phyloP scores from a whole-genome alignment of 176 grass and related monocot species.

The Cocos nucifera region DNA sequence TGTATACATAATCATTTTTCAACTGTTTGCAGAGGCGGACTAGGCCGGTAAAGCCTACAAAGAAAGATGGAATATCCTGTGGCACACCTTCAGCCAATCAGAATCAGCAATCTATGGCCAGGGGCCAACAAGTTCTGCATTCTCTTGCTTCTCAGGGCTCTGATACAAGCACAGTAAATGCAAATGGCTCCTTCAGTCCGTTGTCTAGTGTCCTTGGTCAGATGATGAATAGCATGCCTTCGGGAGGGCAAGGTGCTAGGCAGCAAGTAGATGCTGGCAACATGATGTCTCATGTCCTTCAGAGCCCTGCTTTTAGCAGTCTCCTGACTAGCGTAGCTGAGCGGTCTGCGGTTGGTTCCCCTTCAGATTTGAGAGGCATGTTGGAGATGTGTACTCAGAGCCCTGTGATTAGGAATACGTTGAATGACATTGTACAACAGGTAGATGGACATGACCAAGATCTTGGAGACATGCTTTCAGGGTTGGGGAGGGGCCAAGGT shows the following conservation, averaged over 20 bases:
- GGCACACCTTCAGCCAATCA: constrained; percentile 27
- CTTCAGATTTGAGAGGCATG: constrained; percentile 48
- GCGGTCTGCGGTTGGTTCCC: constrained; percentile 46
- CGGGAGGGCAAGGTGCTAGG: constrained; percentile 25
- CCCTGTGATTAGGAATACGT: constrained; percentile 47
- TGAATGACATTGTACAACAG: constrained; percentile 62
- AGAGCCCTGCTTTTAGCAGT: constrained; percentile 47
- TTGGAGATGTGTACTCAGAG: constrained; percentile 64
- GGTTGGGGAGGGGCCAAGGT: constrained; percentile 39
- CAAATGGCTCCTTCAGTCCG: constrained; percentile 10
- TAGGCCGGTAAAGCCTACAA: constrained; percentile 22
- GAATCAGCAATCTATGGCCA: constrained; percentile 36
- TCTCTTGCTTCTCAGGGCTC: constrained; percentile 39
- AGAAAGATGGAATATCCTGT: constrained; percentile 15
- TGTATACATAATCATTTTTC: constrained; percentile 3
- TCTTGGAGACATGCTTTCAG: constrained; percentile 25
- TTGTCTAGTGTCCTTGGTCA: constrained; percentile 16
- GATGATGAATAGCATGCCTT: constrained; percentile 16
- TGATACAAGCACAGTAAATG: constrained; percentile 12
- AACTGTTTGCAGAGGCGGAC: constrained; percentile 36
- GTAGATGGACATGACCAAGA: constrained; percentile 43
- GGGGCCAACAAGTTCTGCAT: constrained; percentile 48
- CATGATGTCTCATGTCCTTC: constrained; percentile 71
- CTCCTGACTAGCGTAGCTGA: constrained; percentile 55
- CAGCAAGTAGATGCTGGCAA: constrained; percentile 43